Evolutionary conservation across 2,329 filamentous ascomycete species (phyloP), one percentile per base, ranked within the genome.

Genomic region (Colletotrichum tofieldiae): DNA sequence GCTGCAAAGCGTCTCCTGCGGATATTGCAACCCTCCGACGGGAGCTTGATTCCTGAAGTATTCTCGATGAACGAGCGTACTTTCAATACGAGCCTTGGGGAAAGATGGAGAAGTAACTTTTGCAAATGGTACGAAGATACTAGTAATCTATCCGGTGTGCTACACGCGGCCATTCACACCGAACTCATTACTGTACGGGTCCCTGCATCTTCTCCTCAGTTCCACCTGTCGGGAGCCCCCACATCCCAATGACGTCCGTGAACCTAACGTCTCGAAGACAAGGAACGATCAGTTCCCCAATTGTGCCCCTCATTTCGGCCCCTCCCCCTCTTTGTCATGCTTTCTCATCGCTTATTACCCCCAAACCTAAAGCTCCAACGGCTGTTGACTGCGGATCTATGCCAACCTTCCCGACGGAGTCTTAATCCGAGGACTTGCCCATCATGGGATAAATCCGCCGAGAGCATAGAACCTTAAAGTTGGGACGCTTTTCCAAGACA

Each of bases 341-440:
- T 69, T 69, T 69, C 60, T 69, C 65, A 70, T 72, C 54, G 70
- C 70, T 72, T 69, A 69, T 69, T 69, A 20, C 65, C 65, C 26
- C 69, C 52, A 62, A 67, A 51, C 35, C 32, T 64, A 55, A 26
- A 51, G 29, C 37, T 39, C 54, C 37, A 37, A 64, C 66, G 65
- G 70, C 60, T 69, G 52, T 72, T 65, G 29, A 32, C 58, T 43
- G 43, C 58, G 43, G 58, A 37, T 26, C 23, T 14, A 58, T 29
- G 32, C 29, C 23, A 37, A 56, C 52, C 7, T 39, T 8, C 16
- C 26, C 39, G 35, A 23, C 8, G n/a, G 16, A 5, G 43, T 5
- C 11, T 43, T 52, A 39, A 32, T 49, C 35, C 18, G 45, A 37
- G 45, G 59, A 47, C 20, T 49, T 47, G 58, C 12, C 26, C 6